Evolutionary conservation across 139 green algal genomes (phyloP).

Genomic region (Coelastrella sp.): DNA sequence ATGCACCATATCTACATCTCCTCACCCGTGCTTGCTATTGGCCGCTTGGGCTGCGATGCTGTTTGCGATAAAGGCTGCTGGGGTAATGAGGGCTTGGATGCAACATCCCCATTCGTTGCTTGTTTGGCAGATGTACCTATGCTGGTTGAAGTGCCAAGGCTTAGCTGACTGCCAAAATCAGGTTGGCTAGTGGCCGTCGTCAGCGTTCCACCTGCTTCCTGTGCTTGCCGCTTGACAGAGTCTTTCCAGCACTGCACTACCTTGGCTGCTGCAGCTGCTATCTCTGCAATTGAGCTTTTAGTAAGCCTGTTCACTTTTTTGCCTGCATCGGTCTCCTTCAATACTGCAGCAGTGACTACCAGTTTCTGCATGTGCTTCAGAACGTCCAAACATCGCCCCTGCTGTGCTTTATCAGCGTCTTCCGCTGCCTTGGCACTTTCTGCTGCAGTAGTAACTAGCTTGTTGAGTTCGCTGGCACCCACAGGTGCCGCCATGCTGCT

Average conservation of each 20-base stretch:
- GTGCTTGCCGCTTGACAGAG: slow-evolving; percentile 59
- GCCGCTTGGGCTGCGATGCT: background rate
- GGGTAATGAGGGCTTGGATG: slow-evolving; percentile 17
- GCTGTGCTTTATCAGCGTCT: slow-evolving; percentile 64
- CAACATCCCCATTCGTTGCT: background rate
- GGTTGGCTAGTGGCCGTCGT: background rate
- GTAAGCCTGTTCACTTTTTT: slow-evolving; percentile 81
- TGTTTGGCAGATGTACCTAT: background rate
- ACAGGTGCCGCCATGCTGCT: slow-evolving; percentile 1
- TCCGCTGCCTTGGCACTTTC: slow-evolving; percentile 53
- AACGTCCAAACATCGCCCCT: slow-evolving; percentile 71
- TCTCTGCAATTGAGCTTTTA: slow-evolving; percentile 67
- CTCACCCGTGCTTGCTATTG: background rate
- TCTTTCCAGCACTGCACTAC: slow-evolving; percentile 84
- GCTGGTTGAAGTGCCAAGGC: slow-evolving; percentile 20
- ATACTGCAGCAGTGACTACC: slow-evolving; percentile 70
- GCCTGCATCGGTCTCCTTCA: slow-evolving; percentile 81
- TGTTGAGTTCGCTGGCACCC: slow-evolving; percentile 55
- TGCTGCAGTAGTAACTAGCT: slow-evolving; percentile 59
- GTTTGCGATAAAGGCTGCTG: background rate
- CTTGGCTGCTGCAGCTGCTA: slow-evolving; percentile 66
- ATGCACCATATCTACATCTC: no score
- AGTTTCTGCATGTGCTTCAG: slow-evolving; percentile 66
- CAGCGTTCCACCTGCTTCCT: slow-evolving; percentile 23
- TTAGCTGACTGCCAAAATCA: slow-evolving; percentile 19